Percentiles rank a stretch among this genome's conserved stretches.
Conservation (phyloP, 257 asterid species). For the Ballota nigra region DNA sequence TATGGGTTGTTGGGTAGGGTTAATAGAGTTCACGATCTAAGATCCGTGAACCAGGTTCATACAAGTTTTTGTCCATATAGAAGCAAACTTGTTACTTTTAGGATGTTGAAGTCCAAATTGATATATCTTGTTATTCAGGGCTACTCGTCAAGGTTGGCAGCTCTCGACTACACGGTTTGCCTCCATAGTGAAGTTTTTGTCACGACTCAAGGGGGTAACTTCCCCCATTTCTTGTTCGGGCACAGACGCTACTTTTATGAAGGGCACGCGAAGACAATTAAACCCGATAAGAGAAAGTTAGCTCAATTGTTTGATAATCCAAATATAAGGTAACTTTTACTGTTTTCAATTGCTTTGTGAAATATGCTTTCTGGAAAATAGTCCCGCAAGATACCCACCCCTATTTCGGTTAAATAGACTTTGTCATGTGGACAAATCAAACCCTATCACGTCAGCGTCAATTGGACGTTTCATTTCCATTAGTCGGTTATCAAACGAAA, state of each 20-base stretch:
- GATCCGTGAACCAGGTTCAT: no score
- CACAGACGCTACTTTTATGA: conserved; percentile 86
- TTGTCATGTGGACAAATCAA: no score
- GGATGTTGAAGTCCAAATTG: not conserved
- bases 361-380: not conserved
- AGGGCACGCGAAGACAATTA: conserved; percentile 87
- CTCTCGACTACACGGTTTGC: conserved; percentile 97
- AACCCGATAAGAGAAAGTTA: conserved; percentile 91
- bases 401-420: no score
- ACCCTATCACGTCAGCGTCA: no score
- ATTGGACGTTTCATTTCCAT: no score
- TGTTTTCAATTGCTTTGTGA: not conserved
- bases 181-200: conserved; percentile 92
- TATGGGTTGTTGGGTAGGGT: not conserved
- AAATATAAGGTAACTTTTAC: conserved; percentile 59
- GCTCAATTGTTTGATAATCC: conserved; percentile 79
- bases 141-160: conserved; percentile 93
- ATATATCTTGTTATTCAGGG: conserved; percentile 53
- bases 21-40: no score
- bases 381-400: no score
- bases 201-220: conserved; percentile 96
- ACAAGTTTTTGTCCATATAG: not conserved
- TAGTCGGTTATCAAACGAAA: no score
- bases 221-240: conserved; percentile 97
- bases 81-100: not conserved